These are phyloP conservation scores for Petunia axillaris DNA, from an alignment of 257 asterid species.

Conservation along the genomic window DNA sequence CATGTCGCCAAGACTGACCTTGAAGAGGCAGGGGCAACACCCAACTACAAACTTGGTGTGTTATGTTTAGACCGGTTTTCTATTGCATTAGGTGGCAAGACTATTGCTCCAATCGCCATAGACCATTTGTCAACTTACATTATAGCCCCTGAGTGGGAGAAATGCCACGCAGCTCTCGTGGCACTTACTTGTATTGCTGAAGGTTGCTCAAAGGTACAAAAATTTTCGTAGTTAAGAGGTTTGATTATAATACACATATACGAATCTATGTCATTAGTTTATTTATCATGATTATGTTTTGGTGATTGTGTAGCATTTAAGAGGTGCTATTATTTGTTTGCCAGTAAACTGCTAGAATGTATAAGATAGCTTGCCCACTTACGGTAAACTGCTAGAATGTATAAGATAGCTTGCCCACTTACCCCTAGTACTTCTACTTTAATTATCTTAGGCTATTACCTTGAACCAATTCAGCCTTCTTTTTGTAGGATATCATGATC, in stretches of 20 bases:
- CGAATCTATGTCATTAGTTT: too few relatives aligned
- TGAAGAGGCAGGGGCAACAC: slow-evolving; percentile 94
- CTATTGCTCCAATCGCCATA: slow-evolving; percentile 84
- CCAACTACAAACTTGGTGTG: slow-evolving; percentile 84
- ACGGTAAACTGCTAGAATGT: background rate
- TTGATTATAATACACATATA: background rate
- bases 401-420: background rate
- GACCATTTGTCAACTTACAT: slow-evolving; percentile 73
- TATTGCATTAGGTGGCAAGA: slow-evolving; percentile 84
- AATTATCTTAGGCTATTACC: background rate
- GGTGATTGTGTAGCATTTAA: background rate
- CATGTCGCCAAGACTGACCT: slow-evolving; percentile 75
- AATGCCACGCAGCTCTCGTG: slow-evolving; percentile 82
- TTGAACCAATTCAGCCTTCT: background rate
- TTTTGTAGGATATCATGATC: slow-evolving; percentile 66
- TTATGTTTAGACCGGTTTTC: slow-evolving; percentile 85
- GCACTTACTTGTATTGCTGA: slow-evolving; percentile 96
- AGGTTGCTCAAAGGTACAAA: slow-evolving; percentile 85
- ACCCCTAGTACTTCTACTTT: background rate
- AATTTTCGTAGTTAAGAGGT: background rate
- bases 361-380: background rate
- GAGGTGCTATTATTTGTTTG: background rate
- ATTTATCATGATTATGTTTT: too few relatives aligned
- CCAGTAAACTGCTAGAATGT: background rate
- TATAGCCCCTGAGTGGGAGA: slow-evolving; percentile 91